Base-by-base conservation (phyloP, 2,329 filamentous ascomycete genomes). In the Trichophyton simii region DNA sequence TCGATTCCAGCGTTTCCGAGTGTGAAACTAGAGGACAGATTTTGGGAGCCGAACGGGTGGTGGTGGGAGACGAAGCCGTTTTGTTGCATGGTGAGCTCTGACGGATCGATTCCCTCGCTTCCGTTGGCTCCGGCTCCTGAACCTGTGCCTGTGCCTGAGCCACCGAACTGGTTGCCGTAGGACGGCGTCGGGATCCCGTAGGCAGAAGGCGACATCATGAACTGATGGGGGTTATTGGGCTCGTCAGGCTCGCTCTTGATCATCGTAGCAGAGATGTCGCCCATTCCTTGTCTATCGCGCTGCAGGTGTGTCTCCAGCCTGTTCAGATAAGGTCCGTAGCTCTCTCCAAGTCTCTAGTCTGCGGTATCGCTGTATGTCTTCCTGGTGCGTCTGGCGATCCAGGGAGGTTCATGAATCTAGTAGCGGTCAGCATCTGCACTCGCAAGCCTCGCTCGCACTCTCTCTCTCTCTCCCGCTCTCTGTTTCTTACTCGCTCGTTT, bases 1-100 rank as follows among this genome's bases (percentile, higher is more conserved):
- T 84, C 87, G 66, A 96, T 91, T 46, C 87, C 82, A 9, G 89
- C 87, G 63, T 87, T 87, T 63, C 87, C 87, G 67, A 85, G 86
- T 54, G 87, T 87, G 77, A 91, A 96, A 72, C 83, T 87, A 62
- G 84, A 86, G 36, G 82, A 80, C 66, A 85, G 79, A 70, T 82
- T 87, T 69, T 86, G 85, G 61, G 82, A 81, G 60, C 80, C 79
- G 67, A 84, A 88, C 0, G 83, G 81, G 42, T 82, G 79, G 50
- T 54, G 50, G 22, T 54, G 50, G 11, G 50, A 72, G 74, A 78
- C 75, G 66, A 77, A 83, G 61, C 73, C 75, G 41, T 46, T 61
- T 72, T 71, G 64, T 76, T 80, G 78, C 84, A 92, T 88, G 67
- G 84, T 84, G 63, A 96, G 81, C 65, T 94, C 89, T 64, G 89